A percentile compares a stretch with the other conserved stretches of the same genome.
These are phyloP conservation scores for Colletotrichum aenigma DNA, from an alignment of 2,329 filamentous ascomycete genomes.

Conservation along the genomic window DNA sequence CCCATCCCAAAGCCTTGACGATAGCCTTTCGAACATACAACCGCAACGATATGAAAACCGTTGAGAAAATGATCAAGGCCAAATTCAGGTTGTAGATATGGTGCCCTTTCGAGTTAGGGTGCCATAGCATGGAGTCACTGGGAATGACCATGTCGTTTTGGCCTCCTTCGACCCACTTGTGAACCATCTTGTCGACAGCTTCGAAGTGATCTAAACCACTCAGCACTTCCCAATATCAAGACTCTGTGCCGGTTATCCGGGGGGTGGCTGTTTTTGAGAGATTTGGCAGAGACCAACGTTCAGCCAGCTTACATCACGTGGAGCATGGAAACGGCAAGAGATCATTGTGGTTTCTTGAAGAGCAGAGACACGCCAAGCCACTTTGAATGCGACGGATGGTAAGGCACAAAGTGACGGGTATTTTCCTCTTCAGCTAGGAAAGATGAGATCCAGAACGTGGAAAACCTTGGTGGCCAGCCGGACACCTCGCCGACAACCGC, in stretches of 20 bases:
- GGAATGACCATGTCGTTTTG: neutral
- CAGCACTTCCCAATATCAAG: neutral
- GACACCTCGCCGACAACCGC: neutral
- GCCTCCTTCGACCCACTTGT: neutral
- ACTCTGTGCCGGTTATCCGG: neutral
- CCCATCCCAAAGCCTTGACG: slow-evolving; percentile 10
- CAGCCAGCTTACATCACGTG: neutral
- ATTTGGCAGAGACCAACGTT: neutral
- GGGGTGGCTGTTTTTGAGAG: neutral
- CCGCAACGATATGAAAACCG: neutral
- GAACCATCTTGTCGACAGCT: neutral
- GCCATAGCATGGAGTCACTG: neutral
- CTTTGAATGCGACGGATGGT: neutral
- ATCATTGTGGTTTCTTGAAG: neutral
- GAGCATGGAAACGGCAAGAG: neutral
- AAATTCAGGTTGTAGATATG: slow-evolving; percentile 15
- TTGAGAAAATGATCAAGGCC: slow-evolving; percentile 12
- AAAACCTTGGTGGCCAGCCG: neutral
- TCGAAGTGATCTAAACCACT: neutral
- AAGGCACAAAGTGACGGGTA: neutral
- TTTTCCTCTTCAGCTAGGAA: neutral
- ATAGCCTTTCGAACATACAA: slow-evolving; percentile 3
- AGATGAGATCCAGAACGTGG: neutral
- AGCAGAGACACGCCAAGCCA: neutral
- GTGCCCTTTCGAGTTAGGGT: slow-evolving; percentile 3